A percentile compares a stretch with the other conserved stretches of the same genome.
phyloP scores from a whole-genome alignment of 2,329 filamentous ascomycete species.

The Cordyceps pruinosa region DNA sequence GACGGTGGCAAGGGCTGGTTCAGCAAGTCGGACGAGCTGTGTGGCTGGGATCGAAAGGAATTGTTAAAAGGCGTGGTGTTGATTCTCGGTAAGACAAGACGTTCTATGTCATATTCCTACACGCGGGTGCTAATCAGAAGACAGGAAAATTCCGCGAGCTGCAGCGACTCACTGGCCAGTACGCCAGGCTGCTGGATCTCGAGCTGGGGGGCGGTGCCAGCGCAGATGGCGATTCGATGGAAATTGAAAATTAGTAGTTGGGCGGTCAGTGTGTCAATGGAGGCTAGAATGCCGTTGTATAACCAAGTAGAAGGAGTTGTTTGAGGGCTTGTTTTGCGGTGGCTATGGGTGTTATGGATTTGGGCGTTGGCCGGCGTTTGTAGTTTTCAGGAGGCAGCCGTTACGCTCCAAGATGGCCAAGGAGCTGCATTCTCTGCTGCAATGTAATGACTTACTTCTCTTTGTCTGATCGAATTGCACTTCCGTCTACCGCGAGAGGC shows the following conservation, averaged over 20 bases:
- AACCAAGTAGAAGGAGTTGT: conserved; percentile 7
- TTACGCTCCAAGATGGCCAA: neutral
- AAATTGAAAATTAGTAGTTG: conserved; percentile 28
- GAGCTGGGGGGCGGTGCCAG: conserved; percentile 39
- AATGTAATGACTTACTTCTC: neutral
- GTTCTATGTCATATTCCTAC: neutral
- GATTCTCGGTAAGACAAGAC: conserved; percentile 67
- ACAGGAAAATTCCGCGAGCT: conserved; percentile 91
- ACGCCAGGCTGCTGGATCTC: conserved; percentile 73
- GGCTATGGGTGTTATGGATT: neutral
- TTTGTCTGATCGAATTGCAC: neutral
- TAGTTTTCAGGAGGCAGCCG: neutral
- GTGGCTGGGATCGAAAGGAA: conserved; percentile 85
- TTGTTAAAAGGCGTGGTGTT: conserved; percentile 85
- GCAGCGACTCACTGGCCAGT: conserved; percentile 90
- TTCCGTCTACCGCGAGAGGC: neutral
- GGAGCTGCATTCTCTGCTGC: neutral
- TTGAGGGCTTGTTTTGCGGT: neutral
- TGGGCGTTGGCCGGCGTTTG: conserved; percentile 13
- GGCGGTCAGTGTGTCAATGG: neutral
- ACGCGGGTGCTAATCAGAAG: conserved; percentile 25
- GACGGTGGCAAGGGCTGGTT: conserved; percentile 54
- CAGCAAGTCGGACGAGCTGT: conserved; percentile 63
- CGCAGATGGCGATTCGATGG: conserved; percentile 36
- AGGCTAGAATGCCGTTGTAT: conserved; percentile 5